A percentile compares a stretch with the other conserved stretches of the same genome.
These are phyloP conservation scores for Neospora caninum DNA, from an alignment of 169 alveolate species.

Conservation along the genomic window DNA sequence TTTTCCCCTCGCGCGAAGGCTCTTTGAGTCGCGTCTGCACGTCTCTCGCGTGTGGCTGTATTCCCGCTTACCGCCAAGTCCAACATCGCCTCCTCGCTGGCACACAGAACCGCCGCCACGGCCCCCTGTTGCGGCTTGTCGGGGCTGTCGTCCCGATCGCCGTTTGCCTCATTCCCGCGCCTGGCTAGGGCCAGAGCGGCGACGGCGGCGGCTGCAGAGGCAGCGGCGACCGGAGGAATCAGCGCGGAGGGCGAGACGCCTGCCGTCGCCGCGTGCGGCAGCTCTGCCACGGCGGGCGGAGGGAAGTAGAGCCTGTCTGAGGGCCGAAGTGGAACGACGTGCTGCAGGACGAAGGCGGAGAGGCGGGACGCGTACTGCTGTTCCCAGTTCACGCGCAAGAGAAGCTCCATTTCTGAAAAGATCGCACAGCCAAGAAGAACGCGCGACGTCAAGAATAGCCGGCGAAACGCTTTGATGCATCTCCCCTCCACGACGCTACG, in stretches of 20 bases:
- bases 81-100: background rate
- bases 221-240: constrained; percentile 3
- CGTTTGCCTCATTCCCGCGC: background rate
- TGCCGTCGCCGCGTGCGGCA: background rate
- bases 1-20: no score
- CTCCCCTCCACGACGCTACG: no score
- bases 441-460: background rate
- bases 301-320: constrained; percentile 24
- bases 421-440: background rate
- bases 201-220: constrained; percentile 13
- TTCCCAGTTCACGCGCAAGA: constrained; percentile 37
- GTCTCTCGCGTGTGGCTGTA: no score
- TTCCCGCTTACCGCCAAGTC: background rate
- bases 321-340: background rate
- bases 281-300: constrained; percentile 8
- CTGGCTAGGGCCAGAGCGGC: constrained; percentile 22
- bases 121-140: background rate
- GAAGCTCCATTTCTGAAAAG: background rate
- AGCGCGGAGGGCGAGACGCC: background rate
- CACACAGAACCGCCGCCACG: background rate
- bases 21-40: no score
- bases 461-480: background rate
- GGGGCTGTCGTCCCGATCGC: background rate
- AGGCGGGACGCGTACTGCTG: constrained; percentile 18
- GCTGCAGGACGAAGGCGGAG: constrained; percentile 31